A percentile compares a stretch with the other conserved stretches of the same genome.
Evolutionary conservation across 139 green algal species (phyloP).

Genomic region (Haematococcus sp.): DNA sequence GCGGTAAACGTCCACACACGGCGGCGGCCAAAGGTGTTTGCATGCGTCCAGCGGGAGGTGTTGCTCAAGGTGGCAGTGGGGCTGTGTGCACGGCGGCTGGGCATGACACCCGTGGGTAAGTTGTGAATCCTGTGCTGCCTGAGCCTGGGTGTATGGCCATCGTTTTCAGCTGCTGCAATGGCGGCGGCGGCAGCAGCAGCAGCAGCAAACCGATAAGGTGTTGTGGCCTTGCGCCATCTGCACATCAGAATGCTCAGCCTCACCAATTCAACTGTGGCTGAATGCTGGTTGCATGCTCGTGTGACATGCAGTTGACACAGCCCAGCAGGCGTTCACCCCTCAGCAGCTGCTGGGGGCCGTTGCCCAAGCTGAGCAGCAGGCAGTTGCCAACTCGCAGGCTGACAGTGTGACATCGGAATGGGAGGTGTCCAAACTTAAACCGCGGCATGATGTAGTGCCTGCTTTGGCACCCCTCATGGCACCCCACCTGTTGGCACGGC

Average conservation of each 20-base stretch:
- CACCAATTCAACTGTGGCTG: no score
- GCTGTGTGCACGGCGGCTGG: conserved; percentile 26
- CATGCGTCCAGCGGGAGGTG: conserved; percentile 19
- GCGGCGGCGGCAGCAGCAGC: no score
- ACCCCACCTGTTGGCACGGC: not conserved
- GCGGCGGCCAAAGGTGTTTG: conserved; percentile 49
- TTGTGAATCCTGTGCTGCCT: no score
- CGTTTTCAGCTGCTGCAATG: no score
- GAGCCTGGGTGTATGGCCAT: no score
- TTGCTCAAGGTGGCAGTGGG: conserved; percentile 39
- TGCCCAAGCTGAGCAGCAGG: conserved; percentile 17
- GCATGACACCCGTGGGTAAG: conserved; percentile 30
- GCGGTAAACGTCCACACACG: no score
- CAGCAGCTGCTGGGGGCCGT: conserved; percentile 33
- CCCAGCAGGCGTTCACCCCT: conserved; percentile 12
- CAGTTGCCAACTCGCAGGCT: conserved; percentile 45
- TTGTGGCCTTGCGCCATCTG: no score
- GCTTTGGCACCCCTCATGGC: not conserved
- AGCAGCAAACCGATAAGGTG: no score
- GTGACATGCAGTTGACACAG: conserved; percentile 22
- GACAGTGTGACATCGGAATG: conserved; percentile 44
- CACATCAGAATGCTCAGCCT: no score
- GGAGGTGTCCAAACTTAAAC: conserved; percentile 48
- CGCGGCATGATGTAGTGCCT: conserved; percentile 20
- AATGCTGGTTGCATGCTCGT: not conserved